Evolutionary conservation across 345 rosid species (phyloP), one percentile per base, ranked within the genome.

Genomic region (Gossypium thurberi): DNA sequence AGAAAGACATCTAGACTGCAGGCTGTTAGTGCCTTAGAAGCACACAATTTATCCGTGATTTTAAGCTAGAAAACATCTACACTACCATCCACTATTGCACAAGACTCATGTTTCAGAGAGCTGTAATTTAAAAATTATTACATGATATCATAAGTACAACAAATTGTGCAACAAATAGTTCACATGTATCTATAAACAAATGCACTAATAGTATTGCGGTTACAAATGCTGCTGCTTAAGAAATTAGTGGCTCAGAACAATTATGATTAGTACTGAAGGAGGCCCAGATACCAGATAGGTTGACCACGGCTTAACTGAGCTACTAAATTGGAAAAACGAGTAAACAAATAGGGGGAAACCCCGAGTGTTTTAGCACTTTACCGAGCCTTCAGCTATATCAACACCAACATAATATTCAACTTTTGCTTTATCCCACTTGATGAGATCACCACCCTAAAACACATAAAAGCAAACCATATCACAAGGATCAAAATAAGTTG

Each of bases 301-400:
- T 13, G 70, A 8, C 21, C 57, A 25, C 8, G 9, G 17, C 18
- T 46, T 20, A 21, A 43, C 55, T 3, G 12, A 48, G 21, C 57
- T 3, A 62, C 65, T 42, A 56, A 12, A 23, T 18, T 44, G 13
- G 75, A 62, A 28, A 21, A 72, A 37, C 42, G 65, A 25, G 64
- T 4, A 48, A 50, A 37, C 33, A 10, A 79, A 48, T 51, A 15
- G 52, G 67, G 15, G 26, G 72, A 17, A 25, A 12, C 5, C 3
- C 40, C 6, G 15, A 48, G 65, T 21, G 14, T 23, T 52, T 72
- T 67, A 69, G 69, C 66, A 77, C 21, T 79, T 83, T 84, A 95
- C 99, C 82, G 99, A 95, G 81, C 99, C 99, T 76, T 92, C 97
- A 78, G 99, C 98, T 20, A 95, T 88, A 84, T 95, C 98, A 56